Evolutionary conservation across 2,329 filamentous ascomycete species (phyloP).

Genomic region (Verticillium klebahnii): DNA sequence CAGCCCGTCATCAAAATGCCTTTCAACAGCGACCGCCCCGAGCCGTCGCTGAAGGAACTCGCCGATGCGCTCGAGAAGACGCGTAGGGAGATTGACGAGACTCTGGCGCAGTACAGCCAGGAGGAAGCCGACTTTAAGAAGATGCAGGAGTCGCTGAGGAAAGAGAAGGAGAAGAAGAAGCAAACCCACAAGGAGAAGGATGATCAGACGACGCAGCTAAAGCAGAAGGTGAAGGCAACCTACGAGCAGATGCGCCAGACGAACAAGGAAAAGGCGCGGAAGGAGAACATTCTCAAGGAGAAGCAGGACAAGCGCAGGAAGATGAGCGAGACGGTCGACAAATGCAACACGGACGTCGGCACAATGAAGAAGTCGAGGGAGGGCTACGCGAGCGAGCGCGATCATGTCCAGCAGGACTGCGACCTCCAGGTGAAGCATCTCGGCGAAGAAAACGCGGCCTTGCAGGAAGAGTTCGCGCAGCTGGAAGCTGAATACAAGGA

Average conservation of each 20-base stretch:
- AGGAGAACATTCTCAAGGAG: constrained; percentile 66
- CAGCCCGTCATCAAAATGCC: constrained; percentile 41
- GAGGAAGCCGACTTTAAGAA: constrained; percentile 68
- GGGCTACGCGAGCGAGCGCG: constrained; percentile 49
- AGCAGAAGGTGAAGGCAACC: constrained; percentile 72
- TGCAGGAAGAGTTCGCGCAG: constrained; percentile 60
- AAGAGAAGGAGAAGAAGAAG: constrained; percentile 74
- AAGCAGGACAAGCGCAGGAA: constrained; percentile 66
- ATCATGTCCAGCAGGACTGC: constrained; percentile 44
- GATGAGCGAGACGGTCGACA: constrained; percentile 63
- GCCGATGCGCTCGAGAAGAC: constrained; percentile 77
- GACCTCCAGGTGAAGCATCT: constrained; percentile 48
- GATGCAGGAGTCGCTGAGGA: constrained; percentile 63
- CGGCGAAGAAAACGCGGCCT: constrained; percentile 48
- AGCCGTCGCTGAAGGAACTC: constrained; percentile 69
- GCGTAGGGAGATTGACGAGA: constrained; percentile 78
- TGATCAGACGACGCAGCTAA: constrained; percentile 79
- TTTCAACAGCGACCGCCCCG: constrained; percentile 45
- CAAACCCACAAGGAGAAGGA: constrained; percentile 84
- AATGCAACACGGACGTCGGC: constrained; percentile 60
- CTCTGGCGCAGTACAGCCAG: constrained; percentile 63
- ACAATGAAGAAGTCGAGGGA: constrained; percentile 54
- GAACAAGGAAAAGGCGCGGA: constrained; percentile 73
- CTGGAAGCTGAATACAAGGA: constrained; percentile 71
- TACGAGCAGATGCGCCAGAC: constrained; percentile 78